phyloP scores from a whole-genome alignment of 2,329 filamentous ascomycete species.

The Tolypocladium sp. region DNA sequence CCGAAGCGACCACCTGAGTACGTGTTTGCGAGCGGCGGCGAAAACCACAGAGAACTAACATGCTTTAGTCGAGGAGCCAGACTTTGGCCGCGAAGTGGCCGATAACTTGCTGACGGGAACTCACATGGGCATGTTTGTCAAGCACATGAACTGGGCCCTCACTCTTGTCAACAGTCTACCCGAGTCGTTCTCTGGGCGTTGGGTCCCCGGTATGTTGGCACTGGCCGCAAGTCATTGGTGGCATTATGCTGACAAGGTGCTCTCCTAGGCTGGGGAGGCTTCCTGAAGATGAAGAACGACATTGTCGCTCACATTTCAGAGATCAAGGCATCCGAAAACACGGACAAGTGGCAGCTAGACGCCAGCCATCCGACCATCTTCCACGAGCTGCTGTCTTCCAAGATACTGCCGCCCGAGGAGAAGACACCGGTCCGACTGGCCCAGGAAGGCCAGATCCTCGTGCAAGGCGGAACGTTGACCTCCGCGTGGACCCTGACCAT shows the following conservation, averaged over 20 bases:
- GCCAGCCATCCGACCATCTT: constrained; percentile 26
- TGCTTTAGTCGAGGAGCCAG: constrained; percentile 18
- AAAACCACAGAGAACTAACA: background rate
- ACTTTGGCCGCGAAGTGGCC: constrained; percentile 25
- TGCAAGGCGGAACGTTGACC: constrained; percentile 30
- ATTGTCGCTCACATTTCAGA: constrained; percentile 24
- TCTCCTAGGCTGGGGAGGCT: constrained; percentile 23
- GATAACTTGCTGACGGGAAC: constrained; percentile 26
- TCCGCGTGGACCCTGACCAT: constrained; percentile 26
- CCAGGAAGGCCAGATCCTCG: constrained; percentile 28
- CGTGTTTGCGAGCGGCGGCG: background rate
- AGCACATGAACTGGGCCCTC: constrained; percentile 26
- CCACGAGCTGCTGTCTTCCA: constrained; percentile 20
- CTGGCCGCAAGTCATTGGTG: constrained; percentile 3
- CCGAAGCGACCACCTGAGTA: constrained; percentile 21
- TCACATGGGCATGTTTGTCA: constrained; percentile 25
- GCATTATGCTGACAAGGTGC: constrained; percentile 8
- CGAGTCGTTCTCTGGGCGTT: constrained; percentile 23
- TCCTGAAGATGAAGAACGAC: constrained; percentile 28
- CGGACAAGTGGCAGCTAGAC: constrained; percentile 22
- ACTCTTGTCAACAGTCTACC: constrained; percentile 24
- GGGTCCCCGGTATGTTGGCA: constrained; percentile 16
- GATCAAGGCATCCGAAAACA: constrained; percentile 24
- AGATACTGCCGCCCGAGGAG: constrained; percentile 20
- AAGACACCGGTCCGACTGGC: constrained; percentile 23